Evolutionary conservation across 805 yeast species (phyloP).

Genomic region (Yarrowia sp.): DNA sequence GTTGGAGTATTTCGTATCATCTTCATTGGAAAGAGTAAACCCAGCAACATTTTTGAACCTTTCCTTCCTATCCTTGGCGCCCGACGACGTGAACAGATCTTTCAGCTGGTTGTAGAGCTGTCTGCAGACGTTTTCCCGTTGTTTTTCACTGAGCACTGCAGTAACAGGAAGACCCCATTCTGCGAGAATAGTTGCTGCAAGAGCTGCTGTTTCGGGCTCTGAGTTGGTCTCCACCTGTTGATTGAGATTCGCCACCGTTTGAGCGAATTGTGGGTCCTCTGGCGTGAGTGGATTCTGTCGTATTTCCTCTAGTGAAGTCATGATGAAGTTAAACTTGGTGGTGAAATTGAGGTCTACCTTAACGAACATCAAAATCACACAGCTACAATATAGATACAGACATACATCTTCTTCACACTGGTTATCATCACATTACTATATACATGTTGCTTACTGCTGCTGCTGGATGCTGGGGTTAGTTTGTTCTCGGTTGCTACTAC

Average conservation of each 20-base stretch:
- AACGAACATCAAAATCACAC: neutral
- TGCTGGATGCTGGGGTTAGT: constrained; percentile 27
- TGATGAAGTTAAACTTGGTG: neutral
- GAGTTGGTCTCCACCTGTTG: neutral
- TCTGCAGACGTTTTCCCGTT: neutral
- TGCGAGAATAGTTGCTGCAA: neutral
- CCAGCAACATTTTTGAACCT: constrained; percentile 14
- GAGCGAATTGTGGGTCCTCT: neutral
- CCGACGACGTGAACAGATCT: neutral
- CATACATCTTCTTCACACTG: neutral
- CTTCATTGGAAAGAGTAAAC: neutral
- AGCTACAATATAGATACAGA: neutral
- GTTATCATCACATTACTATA: constrained; percentile 11
- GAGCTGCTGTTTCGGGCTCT: constrained; percentile 2
- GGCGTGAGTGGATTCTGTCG: neutral
- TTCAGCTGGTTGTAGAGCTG: neutral
- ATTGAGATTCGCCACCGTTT: neutral
- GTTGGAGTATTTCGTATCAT: neutral
- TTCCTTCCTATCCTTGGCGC: neutral
- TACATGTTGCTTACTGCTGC: constrained; percentile 26
- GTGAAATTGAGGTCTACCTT: neutral
- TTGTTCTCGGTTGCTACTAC: neutral
- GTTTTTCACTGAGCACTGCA: neutral
- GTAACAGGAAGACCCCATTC: neutral
- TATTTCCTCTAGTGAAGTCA: neutral